A percentile compares a stretch with the other conserved stretches of the same genome.
These are phyloP conservation scores for Metschnikowia baotianmanensis DNA, from an alignment of 805 yeast species.

Conservation along the genomic window DNA sequence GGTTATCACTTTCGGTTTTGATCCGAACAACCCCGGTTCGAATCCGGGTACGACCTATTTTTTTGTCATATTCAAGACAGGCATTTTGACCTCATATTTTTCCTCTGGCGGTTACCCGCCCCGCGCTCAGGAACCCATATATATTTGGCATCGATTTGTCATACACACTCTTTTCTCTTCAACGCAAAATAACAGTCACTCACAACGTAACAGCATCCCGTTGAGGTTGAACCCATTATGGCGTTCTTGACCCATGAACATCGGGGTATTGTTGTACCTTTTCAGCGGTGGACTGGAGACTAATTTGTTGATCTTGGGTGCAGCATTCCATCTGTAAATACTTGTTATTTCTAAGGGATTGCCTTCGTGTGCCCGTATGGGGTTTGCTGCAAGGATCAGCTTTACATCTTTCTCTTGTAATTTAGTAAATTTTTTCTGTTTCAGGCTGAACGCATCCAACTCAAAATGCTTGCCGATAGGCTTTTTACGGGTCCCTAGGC, in stretches of 20 bases:
- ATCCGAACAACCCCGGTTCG: slow-evolving; percentile 84
- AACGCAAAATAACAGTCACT: slow-evolving; percentile 70
- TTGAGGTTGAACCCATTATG: slow-evolving; percentile 66
- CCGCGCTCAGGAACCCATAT: slow-evolving; percentile 7
- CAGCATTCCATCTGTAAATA: slow-evolving; percentile 58
- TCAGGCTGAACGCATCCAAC: not conserved
- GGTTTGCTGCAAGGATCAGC: slow-evolving; percentile 64
- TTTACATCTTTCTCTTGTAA: slow-evolving; percentile 36
- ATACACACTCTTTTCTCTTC: slow-evolving; percentile 17
- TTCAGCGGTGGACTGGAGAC: slow-evolving; percentile 59
- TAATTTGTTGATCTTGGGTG: slow-evolving; percentile 67
- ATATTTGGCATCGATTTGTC: slow-evolving; percentile 7
- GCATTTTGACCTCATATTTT: not conserved
- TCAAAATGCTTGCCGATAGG: not conserved
- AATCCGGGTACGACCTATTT: slow-evolving; percentile 80
- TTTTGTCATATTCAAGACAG: slow-evolving; percentile 12
- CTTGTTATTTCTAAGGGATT: slow-evolving; percentile 56
- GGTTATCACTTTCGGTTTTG: slow-evolving; percentile 82
- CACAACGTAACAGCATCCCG: slow-evolving; percentile 61
- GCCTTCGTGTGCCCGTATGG: slow-evolving; percentile 79
- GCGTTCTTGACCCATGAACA: slow-evolving; percentile 71
- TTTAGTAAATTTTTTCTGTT: not conserved
- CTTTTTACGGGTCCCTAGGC: no score
- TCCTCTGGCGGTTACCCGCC: slow-evolving; percentile 29
- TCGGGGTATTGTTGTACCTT: slow-evolving; percentile 50